Evolutionary conservation across 441 rosid genomes (phyloP).

Genomic region (Omphalea diandra): DNA sequence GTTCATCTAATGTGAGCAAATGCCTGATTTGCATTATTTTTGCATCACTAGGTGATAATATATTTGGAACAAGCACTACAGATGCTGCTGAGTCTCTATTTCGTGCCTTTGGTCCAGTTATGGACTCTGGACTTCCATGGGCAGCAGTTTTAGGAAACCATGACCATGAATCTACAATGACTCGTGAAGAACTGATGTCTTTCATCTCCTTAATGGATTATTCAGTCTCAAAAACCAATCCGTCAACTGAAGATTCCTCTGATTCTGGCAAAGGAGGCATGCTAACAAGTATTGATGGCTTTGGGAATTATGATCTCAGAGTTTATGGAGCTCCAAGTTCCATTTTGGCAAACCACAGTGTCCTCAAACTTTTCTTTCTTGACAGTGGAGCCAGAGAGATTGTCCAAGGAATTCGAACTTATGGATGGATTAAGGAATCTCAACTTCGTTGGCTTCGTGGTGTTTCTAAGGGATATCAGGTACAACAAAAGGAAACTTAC

Average conservation of each 20-base stretch:
- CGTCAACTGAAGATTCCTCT: constrained; percentile 34
- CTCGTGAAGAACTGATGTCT: constrained; percentile 72
- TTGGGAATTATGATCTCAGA: constrained; percentile 64
- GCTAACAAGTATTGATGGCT: constrained; percentile 54
- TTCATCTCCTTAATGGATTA: constrained; percentile 86
- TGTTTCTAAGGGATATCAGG: constrained; percentile 52
- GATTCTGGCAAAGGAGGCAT: constrained; percentile 22
- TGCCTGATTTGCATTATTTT: constrained; percentile 28
- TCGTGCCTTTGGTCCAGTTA: constrained; percentile 68
- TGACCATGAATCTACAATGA: constrained; percentile 89
- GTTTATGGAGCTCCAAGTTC: constrained; percentile 85
- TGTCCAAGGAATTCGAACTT: constrained; percentile 62
- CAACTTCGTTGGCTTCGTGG: constrained; percentile 76
- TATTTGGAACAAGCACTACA: constrained; percentile 69
- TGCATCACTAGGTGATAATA: constrained; percentile 68
- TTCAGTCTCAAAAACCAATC: constrained; percentile 70
- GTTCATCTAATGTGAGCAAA: no score
- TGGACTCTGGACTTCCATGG: constrained; percentile 80
- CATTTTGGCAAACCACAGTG: constrained; percentile 53
- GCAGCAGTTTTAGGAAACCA: constrained; percentile 91
- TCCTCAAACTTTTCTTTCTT: constrained; percentile 78
- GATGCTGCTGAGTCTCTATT: constrained; percentile 91
- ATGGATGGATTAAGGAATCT: constrained; percentile 89
- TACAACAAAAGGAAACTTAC: constrained; percentile 22
- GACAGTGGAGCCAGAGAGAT: constrained; percentile 82